Percentiles rank a stretch among this genome's conserved stretches.
phyloP scores from a whole-genome alignment of 495 filamentous ascomycete species.

The Penicillium paradoxum region DNA sequence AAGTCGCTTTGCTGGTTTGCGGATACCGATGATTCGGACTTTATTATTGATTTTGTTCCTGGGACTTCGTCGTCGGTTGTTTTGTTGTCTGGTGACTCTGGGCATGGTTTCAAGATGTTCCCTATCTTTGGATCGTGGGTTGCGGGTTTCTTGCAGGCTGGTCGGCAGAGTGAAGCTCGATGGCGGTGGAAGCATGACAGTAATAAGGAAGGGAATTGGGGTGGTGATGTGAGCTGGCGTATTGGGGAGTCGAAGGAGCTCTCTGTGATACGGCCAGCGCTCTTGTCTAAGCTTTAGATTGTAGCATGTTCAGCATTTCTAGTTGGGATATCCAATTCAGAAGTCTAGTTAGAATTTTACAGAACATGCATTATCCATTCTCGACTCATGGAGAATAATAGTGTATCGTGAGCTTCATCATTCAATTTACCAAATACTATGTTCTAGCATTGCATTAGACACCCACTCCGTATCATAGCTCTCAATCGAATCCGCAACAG shows the following conservation, averaged over 20 bases:
- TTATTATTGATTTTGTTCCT: conserved; percentile 54
- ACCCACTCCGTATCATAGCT: conserved; percentile 38
- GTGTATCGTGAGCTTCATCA: neutral
- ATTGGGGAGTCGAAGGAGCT: conserved; percentile 35
- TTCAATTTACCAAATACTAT: conserved; percentile 31
- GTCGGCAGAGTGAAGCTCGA: conserved; percentile 28
- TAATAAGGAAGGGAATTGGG: conserved; percentile 26
- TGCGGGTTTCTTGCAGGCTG: conserved; percentile 29
- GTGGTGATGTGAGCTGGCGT: conserved; percentile 38
- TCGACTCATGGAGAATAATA: too few relatives aligned
- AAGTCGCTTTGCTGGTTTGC: conserved; percentile 55
- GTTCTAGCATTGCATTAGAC: conserved; percentile 35
- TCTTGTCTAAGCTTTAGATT: conserved; percentile 26
- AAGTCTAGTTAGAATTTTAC: neutral
- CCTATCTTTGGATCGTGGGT: conserved; percentile 51
- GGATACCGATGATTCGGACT: conserved; percentile 53
- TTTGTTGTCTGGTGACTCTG: conserved; percentile 49
- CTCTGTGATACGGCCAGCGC: conserved; percentile 17
- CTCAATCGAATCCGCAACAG: conserved; percentile 37
- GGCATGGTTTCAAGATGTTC: conserved; percentile 58
- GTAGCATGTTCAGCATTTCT: neutral
- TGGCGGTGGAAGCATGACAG: conserved; percentile 43
- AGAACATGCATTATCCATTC: neutral
- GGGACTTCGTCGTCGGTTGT: conserved; percentile 40
- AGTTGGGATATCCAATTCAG: neutral